A percentile compares a stretch with the other conserved stretches of the same genome.
phyloP scores from a whole-genome alignment of 257 asterid species.

The Solanum tacnaense region DNA sequence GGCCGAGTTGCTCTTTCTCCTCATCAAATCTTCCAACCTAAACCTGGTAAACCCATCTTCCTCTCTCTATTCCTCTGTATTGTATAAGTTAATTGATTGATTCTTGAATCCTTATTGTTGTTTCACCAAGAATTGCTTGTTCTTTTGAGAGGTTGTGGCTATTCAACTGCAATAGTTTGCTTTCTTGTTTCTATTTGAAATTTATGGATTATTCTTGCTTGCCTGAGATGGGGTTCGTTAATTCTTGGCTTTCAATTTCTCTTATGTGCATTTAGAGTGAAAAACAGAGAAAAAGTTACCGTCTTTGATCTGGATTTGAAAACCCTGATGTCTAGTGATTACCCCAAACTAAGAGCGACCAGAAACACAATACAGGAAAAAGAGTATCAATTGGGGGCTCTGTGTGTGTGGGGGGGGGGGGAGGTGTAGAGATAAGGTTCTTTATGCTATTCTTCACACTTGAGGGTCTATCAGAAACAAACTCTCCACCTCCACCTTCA shows the following conservation, averaged over 20 bases:
- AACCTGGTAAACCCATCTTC: conserved; percentile 29
- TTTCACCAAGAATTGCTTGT: not conserved
- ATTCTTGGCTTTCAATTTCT: not conserved
- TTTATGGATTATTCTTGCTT: not conserved
- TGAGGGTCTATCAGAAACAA: not conserved
- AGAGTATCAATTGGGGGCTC: not conserved
- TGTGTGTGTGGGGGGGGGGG: not conserved
- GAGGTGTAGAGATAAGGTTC: not conserved
- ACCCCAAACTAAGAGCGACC: not conserved
- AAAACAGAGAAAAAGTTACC: not conserved
- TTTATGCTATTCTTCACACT: not conserved
- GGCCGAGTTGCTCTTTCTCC: conserved; percentile 57
- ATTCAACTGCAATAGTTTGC: not conserved
- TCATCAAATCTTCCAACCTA: conserved; percentile 35
- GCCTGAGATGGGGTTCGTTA: not conserved
- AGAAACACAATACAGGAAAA: not conserved
- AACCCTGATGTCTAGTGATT: not conserved
- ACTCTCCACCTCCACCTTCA: not conserved
- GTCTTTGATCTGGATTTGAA: not conserved
- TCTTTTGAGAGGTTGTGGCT: not conserved
- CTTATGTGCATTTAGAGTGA: not conserved
- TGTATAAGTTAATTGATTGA: not conserved
- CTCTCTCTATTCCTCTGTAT: not conserved
- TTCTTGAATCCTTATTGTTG: not conserved
- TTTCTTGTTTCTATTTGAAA: not conserved